Conservation (phyloP, 148 eudicot genomes). For the Arbutus unedo region DNA sequence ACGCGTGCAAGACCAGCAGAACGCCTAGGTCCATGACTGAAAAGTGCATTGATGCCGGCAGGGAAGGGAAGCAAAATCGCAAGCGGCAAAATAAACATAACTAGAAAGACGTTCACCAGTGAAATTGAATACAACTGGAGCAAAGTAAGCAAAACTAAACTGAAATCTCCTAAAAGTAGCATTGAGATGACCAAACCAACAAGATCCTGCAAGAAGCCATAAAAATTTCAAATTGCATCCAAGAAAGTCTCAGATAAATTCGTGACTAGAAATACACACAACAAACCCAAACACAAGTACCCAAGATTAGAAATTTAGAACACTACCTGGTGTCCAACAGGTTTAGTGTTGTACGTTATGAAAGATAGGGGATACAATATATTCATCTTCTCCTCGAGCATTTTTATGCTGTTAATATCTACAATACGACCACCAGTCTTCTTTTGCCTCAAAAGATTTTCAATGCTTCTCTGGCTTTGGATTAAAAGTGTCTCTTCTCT, state of each 20-base stretch:
- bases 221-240: conserved; percentile 9
- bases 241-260: background rate
- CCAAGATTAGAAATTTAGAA: background rate
- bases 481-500: conserved; percentile 47
- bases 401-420: conserved; percentile 57
- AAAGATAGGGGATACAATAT: conserved; percentile 70
- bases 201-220: conserved; percentile 78
- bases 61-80: conserved; percentile 97
- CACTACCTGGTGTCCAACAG: conserved; percentile 95
- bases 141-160: conserved; percentile 89
- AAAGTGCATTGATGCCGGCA: conserved; percentile 95
- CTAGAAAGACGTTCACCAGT: conserved; percentile 67
- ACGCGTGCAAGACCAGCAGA: conserved; percentile 94
- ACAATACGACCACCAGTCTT: conserved; percentile 58
- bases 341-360: conserved; percentile 84
- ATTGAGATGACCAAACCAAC: conserved; percentile 96
- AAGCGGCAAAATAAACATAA: conserved; percentile 71
- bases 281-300: background rate
- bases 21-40: conserved; percentile 96
- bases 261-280: background rate
- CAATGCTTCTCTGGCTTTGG: conserved; percentile 33
- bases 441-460: conserved; percentile 38
- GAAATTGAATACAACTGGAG: conserved; percentile 96
- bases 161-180: conserved; percentile 85
- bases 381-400: conserved; percentile 69